Base-by-base conservation (phyloP, 1,284 basidiomycete genomes). In the Apiotrichum sp. region DNA sequence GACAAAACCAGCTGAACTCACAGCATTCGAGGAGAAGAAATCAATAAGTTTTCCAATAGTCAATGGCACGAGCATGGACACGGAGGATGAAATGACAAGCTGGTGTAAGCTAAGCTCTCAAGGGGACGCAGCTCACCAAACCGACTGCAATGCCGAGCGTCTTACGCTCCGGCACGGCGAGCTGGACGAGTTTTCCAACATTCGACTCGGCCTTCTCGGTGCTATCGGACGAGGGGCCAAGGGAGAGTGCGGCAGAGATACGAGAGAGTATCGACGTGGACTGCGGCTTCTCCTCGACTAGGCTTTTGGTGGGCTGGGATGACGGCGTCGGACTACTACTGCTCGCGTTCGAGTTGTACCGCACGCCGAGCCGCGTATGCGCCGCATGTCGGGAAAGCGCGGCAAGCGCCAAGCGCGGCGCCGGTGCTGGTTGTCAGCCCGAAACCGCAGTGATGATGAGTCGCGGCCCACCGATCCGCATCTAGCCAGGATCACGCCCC, bases 31-130 rank as follows among this genome's bases (percentile, higher is more conserved):
- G 0, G 89, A 86, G 75, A 93, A 96, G 74, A 88, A 92, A 75
- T 95, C 92, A 60, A 96, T 95, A 49, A 96, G 80, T 71, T 85
- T 88, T 31, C 92, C 93, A 64, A 95, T 86, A 0, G 90, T 89
- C 65, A 95, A 83, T 0, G 93, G 93, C 8, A 96, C 83, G 59
- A 87, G 87, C 84, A 98, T 88, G 8, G 91, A 89, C 11, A 98
- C 90, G 3, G 75, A 73, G 44, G 72, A 74, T 6, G 74, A 75
- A 13, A 78, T 63, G 38, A 77, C 51, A 29, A 78, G 65, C 68
- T 74, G 55, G 0, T 4, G 42, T 38, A 16, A 33, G 87, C 67
- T 13, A 87, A 77, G 45, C 86, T 73, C 39, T 47, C 10, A 49
- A 44, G 29, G 8, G 3, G 10, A 22, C 14, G 48, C n/a, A n/a